Evolutionary conservation across 305 asterid species (phyloP), one percentile per base, ranked within the genome.

Genomic region (Ilex paraguariensis): DNA sequence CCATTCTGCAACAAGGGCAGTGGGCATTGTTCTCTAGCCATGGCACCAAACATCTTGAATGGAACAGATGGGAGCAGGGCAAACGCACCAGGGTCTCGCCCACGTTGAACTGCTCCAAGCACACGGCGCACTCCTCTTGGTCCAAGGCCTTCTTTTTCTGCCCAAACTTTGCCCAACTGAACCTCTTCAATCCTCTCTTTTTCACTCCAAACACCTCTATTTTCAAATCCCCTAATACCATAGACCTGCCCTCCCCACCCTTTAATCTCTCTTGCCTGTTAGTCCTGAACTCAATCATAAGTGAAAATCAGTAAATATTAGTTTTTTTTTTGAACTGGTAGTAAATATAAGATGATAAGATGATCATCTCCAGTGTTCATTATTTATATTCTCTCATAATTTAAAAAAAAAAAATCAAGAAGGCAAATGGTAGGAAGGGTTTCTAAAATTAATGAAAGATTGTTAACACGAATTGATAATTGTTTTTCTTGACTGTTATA

Each of bases 1-100:
- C 57, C 70, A 72, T 56, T 64, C 95, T 81, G 68, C 95, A 88
- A 66, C 86, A 83, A 68, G 96, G 93, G 70, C 93, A 88, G 31
- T 73, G 88, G 0, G 79, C 65, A 66, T 75, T 85, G 55, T 63
- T 74, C 65, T 76, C 79, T 36, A 88, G 70, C 88, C 96, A 88
- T 55, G 96, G 92, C 21, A 73, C 54, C 75, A 86, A 73, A 67
- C 92, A 88, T 28, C 68, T 75, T 0, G 76, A 72, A 62, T 88
- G 95, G 70, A 79, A 84, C 70, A 71, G 75, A 65, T 88, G 96
- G 8, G 70, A 85, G 53, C 95, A 88, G 1, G 81, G 73, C 82
- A 88, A 54, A 67, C 84, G 84, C 82, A 75, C 81, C 60, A 86
- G 59, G 46, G 62, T 71, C 61, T 68, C 81, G 12, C 75, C 77